Evolutionary conservation across 139 green algal species (phyloP).

Genomic region (Spirogloea muscicola): DNA sequence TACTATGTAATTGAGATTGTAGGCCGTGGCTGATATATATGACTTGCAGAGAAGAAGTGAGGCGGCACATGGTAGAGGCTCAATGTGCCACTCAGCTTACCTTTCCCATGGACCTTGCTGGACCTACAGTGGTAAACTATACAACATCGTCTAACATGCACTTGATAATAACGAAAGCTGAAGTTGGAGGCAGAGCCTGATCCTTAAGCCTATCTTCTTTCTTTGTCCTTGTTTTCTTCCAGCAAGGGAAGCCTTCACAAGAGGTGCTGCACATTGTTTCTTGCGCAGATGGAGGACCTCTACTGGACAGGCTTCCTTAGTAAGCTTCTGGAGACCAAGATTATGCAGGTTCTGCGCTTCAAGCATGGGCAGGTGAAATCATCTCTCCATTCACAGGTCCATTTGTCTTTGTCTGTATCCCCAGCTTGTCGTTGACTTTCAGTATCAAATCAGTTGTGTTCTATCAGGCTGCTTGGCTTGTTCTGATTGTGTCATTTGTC

Average conservation of each 20-base stretch:
- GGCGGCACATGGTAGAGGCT: constrained; percentile 65
- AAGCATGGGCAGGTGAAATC: constrained; percentile 59
- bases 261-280: no score
- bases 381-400: neutral
- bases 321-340: constrained; percentile 68
- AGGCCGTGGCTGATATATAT: no score
- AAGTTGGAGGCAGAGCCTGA: no score
- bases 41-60: constrained; percentile 63
- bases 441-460: neutral
- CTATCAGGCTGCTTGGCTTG: constrained; percentile 2
- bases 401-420: neutral
- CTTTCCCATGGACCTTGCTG: constrained; percentile 63
- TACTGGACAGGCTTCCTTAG: constrained; percentile 46
- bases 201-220: no score
- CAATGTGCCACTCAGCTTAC: constrained; percentile 68
- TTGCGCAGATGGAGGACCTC: constrained; percentile 36
- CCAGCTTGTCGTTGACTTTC: neutral
- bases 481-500: constrained; percentile 16
- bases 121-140: constrained; percentile 25
- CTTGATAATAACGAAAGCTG: no score
- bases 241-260: no score
- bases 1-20: no score
- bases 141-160: no score
- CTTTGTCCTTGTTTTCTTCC: no score
- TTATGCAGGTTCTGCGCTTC: constrained; percentile 75